Base-by-base conservation (phyloP, 225 moss, liverwort and hornwort genomes). In the Straminergon stramineum region DNA sequence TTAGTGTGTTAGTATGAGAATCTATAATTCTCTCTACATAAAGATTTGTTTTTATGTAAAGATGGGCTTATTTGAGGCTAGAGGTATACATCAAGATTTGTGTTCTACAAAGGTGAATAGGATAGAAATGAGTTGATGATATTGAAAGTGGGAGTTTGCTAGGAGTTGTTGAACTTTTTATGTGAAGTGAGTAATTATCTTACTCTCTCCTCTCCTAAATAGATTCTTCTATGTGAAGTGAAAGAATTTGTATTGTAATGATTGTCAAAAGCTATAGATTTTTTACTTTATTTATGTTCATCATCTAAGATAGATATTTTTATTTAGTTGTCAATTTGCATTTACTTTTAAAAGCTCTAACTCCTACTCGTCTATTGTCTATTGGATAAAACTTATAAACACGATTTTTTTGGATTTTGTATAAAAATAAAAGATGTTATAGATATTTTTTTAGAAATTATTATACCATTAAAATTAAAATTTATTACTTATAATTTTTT, bases 191-290 rank as follows among this genome's bases (percentile, higher is more conserved):
- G 9, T 32, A 32, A 52, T 77, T 52, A 75, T n/a, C 10, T 11
- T 37, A 24, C 5, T 23, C 2, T 30, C 6, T 81, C 12, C 1
- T 62, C 4, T 31, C 5, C 9, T 43, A 62, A 60, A 6, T 41
- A 30, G 4, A 39, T 60, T 58, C 19, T 39, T 20, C 5, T 39
- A 41, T 14, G 1, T 61, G 2, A 79, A 30, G 13, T 20, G 11
- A 58, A 39, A 58, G 58, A 39, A 39, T 57, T n/a, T 79, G n/a
- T 57, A 57, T 16, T 3, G 0, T 0, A 1, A 2, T 26, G 12
- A 24, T n/a, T n/a, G 17, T n/a, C 6, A 2, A 1, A 41, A 60
- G 60, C 20, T 81, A 8, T 13, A 13, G 20, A 11, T 30, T 2
- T 41, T 41, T 58, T 81, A 28, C 1, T 81, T 81, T 80, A 20